Conservation (phyloP, 371 early-diverging fungal genomes). For the Rhizopus sp. region DNA sequence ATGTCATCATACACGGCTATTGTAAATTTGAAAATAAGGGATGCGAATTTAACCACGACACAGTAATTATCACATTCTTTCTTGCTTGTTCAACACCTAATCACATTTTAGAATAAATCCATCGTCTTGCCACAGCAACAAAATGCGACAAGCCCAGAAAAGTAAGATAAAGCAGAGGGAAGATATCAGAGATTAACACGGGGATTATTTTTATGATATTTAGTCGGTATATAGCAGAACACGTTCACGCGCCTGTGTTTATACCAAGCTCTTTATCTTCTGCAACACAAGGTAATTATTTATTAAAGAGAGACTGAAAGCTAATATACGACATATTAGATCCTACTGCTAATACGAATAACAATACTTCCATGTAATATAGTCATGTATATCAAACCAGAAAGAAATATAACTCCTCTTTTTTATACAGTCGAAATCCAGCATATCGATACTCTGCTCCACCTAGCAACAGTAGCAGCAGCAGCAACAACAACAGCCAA, state of each 20-base stretch:
- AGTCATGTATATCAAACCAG: too few species aligned
- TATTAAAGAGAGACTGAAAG: background rate
- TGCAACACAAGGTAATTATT: constrained; percentile 26
- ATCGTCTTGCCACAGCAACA: constrained; percentile 12
- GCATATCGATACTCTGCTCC: constrained; percentile 2
- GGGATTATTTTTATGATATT: background rate
- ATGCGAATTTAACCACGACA: constrained; percentile 85
- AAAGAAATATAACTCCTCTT: too few species aligned
- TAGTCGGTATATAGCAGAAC: constrained; percentile 48
- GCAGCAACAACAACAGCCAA: background rate
- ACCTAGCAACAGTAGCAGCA: constrained; percentile 4
- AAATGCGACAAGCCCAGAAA: background rate
- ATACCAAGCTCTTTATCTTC: constrained; percentile 53
- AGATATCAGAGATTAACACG: constrained; percentile 1
- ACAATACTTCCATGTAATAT: background rate
- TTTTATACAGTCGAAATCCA: constrained; percentile 3
- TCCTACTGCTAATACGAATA: background rate
- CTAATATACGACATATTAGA: background rate
- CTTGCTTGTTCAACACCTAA: background rate
- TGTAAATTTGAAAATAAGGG: constrained; percentile 86
- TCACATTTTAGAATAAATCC: constrained; percentile 11
- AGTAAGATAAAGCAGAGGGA: background rate
- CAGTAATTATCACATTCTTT: constrained; percentile 40
- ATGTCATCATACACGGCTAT: constrained; percentile 84
- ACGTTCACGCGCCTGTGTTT: constrained; percentile 67